Conservation (phyloP, 202 grass and related monocot species). For the Carex arenaria region DNA sequence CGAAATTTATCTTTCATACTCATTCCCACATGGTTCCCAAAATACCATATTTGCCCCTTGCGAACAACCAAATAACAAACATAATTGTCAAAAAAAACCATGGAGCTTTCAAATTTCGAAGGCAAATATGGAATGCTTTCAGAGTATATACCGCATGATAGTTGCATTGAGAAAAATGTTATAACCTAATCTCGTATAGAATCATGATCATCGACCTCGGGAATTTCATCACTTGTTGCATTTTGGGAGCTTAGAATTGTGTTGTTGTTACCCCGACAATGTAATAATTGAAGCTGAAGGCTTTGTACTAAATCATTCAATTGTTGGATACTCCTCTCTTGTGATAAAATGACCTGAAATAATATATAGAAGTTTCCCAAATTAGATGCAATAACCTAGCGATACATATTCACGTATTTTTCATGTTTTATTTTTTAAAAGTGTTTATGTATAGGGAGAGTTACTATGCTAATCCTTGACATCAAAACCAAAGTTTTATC, state of each 20-base stretch:
- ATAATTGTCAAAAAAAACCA: conserved; percentile 11
- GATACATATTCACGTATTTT: background rate
- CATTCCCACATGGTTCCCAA: background rate
- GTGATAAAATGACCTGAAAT: conserved; percentile 87
- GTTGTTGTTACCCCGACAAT: conserved; percentile 69
- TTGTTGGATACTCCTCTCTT: conserved; percentile 91
- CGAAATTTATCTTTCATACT: background rate
- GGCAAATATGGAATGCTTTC: conserved; percentile 8
- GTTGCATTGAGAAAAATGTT: conserved; percentile 25
- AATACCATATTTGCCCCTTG: background rate
- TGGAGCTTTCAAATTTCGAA: background rate
- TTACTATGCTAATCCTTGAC: background rate
- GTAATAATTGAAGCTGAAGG: conserved; percentile 81
- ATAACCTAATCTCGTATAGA: conserved; percentile 37
- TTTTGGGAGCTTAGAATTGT: conserved; percentile 36
- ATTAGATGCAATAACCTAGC: background rate
- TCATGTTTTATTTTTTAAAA: background rate
- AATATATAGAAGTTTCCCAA: conserved; percentile 5
- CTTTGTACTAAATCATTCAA: conserved; percentile 86
- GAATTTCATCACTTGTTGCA: conserved; percentile 18
- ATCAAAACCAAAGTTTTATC: background rate
- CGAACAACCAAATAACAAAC: background rate
- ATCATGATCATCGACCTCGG: conserved; percentile 37
- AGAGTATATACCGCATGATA: background rate
- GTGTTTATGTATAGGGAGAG: background rate